These are phyloP conservation scores for Termitomyces heimii DNA, from an alignment of 768 basidiomycete genomes.

Conservation along the genomic window DNA sequence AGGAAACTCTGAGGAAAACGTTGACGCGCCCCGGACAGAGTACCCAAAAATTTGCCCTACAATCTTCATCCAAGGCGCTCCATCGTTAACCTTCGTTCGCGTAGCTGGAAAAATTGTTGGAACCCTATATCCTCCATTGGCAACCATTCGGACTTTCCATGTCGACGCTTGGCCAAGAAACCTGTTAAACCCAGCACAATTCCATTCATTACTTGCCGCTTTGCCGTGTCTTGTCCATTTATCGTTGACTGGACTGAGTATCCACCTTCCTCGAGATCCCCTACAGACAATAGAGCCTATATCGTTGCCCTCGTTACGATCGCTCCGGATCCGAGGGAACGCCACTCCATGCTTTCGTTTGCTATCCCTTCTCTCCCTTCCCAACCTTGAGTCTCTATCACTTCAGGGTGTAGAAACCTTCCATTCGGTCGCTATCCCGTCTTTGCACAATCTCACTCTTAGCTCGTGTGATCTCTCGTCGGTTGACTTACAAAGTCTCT, in stretches of 20 bases:
- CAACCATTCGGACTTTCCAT: conserved; percentile 32
- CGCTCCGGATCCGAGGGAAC: conserved; percentile 35
- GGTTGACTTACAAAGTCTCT: conserved; percentile 23
- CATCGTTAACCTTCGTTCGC: conserved; percentile 32
- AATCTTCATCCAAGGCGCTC: conserved; percentile 26
- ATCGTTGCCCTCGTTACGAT: conserved; percentile 26
- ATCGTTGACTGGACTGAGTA: conserved; percentile 33
- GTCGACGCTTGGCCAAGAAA: conserved; percentile 34
- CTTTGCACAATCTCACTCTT: conserved; percentile 27
- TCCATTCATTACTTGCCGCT: conserved; percentile 26
- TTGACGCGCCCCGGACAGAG: conserved; percentile 22
- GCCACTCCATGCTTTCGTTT: conserved; percentile 26
- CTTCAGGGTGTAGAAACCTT: conserved; percentile 30
- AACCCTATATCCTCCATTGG: conserved; percentile 30
- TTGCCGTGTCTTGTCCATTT: conserved; percentile 33
- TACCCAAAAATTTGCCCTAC: conserved; percentile 21
- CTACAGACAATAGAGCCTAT: conserved; percentile 22
- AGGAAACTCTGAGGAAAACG: conserved; percentile 18
- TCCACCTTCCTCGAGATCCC: conserved; percentile 28
- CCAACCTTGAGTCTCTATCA: conserved; percentile 27
- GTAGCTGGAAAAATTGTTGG: conserved; percentile 36
- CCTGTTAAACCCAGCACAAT: conserved; percentile 28
- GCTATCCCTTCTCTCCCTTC: conserved; percentile 29
- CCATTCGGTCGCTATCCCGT: conserved; percentile 24
- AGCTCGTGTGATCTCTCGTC: conserved; percentile 27